phyloP scores from a whole-genome alignment of 805 yeast genomes.

The Ogataea sp. region DNA sequence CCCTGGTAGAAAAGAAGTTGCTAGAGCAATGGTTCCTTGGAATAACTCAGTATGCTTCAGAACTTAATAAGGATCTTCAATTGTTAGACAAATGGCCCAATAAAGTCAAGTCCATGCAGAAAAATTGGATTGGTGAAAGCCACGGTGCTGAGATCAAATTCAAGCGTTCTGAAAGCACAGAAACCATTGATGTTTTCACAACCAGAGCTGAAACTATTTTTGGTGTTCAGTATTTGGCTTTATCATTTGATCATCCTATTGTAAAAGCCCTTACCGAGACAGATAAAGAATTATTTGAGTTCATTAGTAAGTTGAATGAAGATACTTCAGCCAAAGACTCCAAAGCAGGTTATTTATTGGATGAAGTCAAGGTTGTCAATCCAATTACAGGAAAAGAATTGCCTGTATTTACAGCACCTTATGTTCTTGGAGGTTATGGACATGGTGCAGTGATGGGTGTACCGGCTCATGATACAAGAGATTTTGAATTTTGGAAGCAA shows the following conservation, averaged over 20 bases:
- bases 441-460: slow-evolving; percentile 97
- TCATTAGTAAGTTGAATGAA: slow-evolving; percentile 33
- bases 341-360: slow-evolving; percentile 52
- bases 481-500: slow-evolving; percentile 67
- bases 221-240: slow-evolving; percentile 76
- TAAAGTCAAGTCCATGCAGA: slow-evolving; percentile 85
- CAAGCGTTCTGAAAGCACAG: slow-evolving; percentile 14
- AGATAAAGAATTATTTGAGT: slow-evolving; percentile 35
- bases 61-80: slow-evolving; percentile 55
- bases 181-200: slow-evolving; percentile 53
- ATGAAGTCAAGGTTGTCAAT: slow-evolving; percentile 35
- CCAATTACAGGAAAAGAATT: slow-evolving; percentile 48
- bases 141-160: slow-evolving; percentile 68
- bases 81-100: slow-evolving; percentile 73
- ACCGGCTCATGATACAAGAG: slow-evolving; percentile 89
- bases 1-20: slow-evolving; percentile 73
- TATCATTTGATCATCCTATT: slow-evolving; percentile 65
- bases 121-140: slow-evolving; percentile 89
- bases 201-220: slow-evolving; percentile 86
- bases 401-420: slow-evolving; percentile 87
- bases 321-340: slow-evolving; percentile 23
- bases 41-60: slow-evolving; percentile 74
- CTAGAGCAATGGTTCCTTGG: slow-evolving; percentile 92
- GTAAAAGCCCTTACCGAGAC: slow-evolving; percentile 29
- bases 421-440: slow-evolving; percentile 78